Evolutionary conservation across 768 basidiomycete species (phyloP).

Genomic region (Leccinum subgranulosum): DNA sequence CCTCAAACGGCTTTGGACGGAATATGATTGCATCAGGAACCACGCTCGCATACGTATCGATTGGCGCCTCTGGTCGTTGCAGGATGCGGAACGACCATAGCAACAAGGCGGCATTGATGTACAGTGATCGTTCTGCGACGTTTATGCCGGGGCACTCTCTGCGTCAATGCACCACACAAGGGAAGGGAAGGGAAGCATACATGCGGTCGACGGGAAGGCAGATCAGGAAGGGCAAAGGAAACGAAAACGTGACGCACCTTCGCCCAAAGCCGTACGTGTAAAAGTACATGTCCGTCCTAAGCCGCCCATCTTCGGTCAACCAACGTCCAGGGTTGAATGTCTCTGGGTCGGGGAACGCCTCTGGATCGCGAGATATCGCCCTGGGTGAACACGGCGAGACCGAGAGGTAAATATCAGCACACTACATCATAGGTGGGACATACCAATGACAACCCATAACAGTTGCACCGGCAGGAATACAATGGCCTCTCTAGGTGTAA

Average conservation of each 20-base stretch:
- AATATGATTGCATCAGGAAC: slow-evolving; percentile 57
- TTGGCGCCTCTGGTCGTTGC: slow-evolving; percentile 45
- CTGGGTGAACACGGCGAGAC: not conserved
- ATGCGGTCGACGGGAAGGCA: too few species aligned
- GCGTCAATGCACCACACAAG: not conserved
- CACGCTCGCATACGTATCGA: slow-evolving; percentile 44
- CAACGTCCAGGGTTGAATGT: not conserved
- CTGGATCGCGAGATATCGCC: not conserved
- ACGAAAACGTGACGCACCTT: not conserved
- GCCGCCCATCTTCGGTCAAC: slow-evolving; percentile 1
- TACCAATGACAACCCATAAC: not conserved
- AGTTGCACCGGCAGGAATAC: not conserved
- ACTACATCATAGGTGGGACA: not conserved
- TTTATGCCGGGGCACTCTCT: slow-evolving; percentile 62
- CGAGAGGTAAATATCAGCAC: not conserved
- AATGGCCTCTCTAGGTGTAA: not conserved
- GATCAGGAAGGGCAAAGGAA: not conserved
- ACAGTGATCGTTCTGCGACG: slow-evolving; percentile 44
- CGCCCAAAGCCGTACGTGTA: slow-evolving; percentile 1
- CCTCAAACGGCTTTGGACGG: slow-evolving; percentile 56
- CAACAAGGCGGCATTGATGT: slow-evolving; percentile 56
- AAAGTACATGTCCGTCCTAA: slow-evolving; percentile 1
- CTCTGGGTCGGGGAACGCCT: not conserved
- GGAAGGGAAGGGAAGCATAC: not conserved
- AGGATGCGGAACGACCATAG: slow-evolving; percentile 60